Evolutionary conservation across 148 eudicot genomes (phyloP).

Genomic region (Fagopyrum tataricum): DNA sequence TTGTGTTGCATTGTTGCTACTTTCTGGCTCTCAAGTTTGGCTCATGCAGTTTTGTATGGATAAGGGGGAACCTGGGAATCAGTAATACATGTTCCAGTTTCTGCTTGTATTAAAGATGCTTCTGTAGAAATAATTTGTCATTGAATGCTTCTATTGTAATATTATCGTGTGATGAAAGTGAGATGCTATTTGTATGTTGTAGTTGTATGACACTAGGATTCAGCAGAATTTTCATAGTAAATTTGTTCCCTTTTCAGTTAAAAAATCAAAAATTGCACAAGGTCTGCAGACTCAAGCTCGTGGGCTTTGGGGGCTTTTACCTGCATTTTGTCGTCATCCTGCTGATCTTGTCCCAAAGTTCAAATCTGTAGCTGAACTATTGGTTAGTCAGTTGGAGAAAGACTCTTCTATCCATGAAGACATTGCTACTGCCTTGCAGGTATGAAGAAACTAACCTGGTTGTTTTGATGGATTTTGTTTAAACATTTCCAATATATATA

Average conservation of each 20-base stretch:
- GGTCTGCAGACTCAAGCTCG: constrained; percentile 67
- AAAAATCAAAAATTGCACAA: constrained; percentile 48
- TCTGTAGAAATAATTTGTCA: neutral
- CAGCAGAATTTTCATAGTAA: constrained; percentile 25
- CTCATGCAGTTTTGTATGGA: neutral
- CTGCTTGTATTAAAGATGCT: neutral
- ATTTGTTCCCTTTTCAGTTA: constrained; percentile 43
- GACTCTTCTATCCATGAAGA: constrained; percentile 53
- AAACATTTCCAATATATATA: neutral
- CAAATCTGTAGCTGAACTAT: constrained; percentile 38
- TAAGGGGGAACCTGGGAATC: neutral
- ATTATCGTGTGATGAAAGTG: constrained; percentile 1
- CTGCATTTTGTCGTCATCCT: constrained; percentile 81
- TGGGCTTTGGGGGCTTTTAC: constrained; percentile 69
- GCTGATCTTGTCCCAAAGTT: constrained; percentile 50
- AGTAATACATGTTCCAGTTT: neutral
- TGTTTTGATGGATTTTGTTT: neutral
- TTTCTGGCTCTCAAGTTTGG: neutral
- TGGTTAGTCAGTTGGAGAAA: constrained; percentile 44
- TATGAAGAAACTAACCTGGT: constrained; percentile 14
- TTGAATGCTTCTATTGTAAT: neutral
- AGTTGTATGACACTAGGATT: constrained; percentile 6
- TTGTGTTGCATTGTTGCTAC: neutral
- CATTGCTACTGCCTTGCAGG: constrained; percentile 65
- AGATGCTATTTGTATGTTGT: constrained; percentile 8